Evolutionary conservation across 169 alveolate species (phyloP), one percentile per base, ranked within the genome.

Genomic region (Plasmodium sp.): DNA sequence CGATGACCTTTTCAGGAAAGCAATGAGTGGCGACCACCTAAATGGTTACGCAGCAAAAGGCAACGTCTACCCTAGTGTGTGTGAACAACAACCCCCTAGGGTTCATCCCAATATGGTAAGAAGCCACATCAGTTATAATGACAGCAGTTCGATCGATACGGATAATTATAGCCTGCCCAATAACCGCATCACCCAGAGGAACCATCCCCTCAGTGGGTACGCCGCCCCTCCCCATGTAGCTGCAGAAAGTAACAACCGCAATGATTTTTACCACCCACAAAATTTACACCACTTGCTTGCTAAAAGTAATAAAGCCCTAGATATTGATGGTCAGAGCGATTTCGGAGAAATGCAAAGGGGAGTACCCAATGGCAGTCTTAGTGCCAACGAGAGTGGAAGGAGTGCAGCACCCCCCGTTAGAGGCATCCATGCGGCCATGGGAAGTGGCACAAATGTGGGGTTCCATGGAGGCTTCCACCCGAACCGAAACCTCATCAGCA

Each of bases 311-410:
- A 82, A 51, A 54, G 56, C 31, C 4, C 6, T 82, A 56, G 67
- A 31, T 82, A 56, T 22, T n/a, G 75, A 81, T 43, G 18, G 39
- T 27, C 74, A 81, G 12, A 16, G 33, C 73, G 33, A 81, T 41
- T 43, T 41, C 33, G 36, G 43, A 5, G 86, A 81, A 48, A 81
- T 81, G 67, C 54, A 81, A 81, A 81, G 62, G 73, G 36, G 58
- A 45, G n/a, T 34, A 6, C 33, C 51, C n/a, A 81, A 81, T 81
- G 73, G 43, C 14, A 81, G 58, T 48, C 12, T 34, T 81, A n/a
- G 16, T 34, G 2, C 67, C 39, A 39, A 14, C 22, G 86, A 81
- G 2, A 48, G 34, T 45, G 72, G 2, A 51, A 82, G 43, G 71
- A 54, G 33, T 82, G 72, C 43, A 33, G 72, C 43, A 33, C 58